Base-by-base conservation (phyloP, 257 asterid species). In the Primulina huaijiensis region DNA sequence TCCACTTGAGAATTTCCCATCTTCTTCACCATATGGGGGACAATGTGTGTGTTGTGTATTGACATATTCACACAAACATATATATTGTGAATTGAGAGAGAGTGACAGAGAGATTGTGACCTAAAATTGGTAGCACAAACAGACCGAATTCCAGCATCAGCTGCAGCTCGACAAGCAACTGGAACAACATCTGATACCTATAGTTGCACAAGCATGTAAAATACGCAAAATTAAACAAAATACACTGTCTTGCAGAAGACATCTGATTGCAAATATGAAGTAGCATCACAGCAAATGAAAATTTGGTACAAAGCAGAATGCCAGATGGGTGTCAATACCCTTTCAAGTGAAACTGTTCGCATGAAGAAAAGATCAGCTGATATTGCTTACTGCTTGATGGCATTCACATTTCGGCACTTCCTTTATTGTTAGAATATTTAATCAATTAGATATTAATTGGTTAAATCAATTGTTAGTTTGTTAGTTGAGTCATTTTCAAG, bases 181-280 rank as follows among this genome's bases (percentile, higher is more conserved):
- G 97, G 99, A 74, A 94, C 97, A 68, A 94, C 99, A 84, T 94
- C 99, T 38, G 99, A 94, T n/a, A 91, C 96, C 99, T 94, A 77
- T 14, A 63, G 12, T 31, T 31, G 50, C 11, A 40, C 71, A 78
- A 33, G 68, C 46, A 66, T 62, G 63, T 35, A 6, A 27, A 4
- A 5, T 40, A 38, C 52, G 20, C 52, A 53, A 17, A 21, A 25
- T n/a, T 0, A 27, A 27, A 60, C 35, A 31, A 21, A 35, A 66
- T 8, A 67, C 77, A 35, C 16, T n/a, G 20, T 7, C 55, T 12
- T 7, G 62, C 29, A 40, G 66, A 70, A 69, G 60, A 20, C 52
- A 60, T 62, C 59, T 57, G 64, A 61, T 65, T 50, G 57, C 2
- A 50, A 50, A 50, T 5, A 50, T 16, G 53, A 50, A 17, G 21